phyloP scores from a whole-genome alignment of 2,329 filamentous ascomycete genomes.

The Aspergillus sp. region DNA sequence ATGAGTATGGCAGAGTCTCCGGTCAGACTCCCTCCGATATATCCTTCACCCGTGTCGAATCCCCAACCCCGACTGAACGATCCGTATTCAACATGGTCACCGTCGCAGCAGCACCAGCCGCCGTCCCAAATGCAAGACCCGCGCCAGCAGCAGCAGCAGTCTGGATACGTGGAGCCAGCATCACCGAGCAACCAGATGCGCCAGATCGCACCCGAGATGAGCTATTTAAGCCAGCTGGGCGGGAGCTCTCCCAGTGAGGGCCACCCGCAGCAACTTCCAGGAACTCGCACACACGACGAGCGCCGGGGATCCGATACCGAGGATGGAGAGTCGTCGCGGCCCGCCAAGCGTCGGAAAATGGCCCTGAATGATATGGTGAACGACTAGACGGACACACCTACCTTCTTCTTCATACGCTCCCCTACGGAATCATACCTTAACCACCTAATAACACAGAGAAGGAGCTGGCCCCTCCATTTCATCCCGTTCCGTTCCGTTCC shows the following conservation, averaged over 20 bases:
- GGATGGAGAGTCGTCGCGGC: conserved; percentile 29
- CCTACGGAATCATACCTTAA: not conserved
- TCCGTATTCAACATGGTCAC: conserved; percentile 5
- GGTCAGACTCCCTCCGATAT: conserved; percentile 44
- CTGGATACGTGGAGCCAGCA: conserved; percentile 31
- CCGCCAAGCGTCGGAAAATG: conserved; percentile 45
- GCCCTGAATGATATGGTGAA: conserved; percentile 48
- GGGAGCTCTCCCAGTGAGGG: conserved; percentile 26
- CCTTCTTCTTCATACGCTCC: no score
- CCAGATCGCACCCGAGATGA: conserved; percentile 29
- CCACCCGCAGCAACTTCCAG: conserved; percentile 24
- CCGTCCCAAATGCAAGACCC: not conserved
- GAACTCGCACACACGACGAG: conserved; percentile 20
- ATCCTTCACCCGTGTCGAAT: conserved; percentile 35
- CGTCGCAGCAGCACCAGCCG: conserved; percentile 10
- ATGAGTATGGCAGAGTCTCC: conserved; percentile 39
- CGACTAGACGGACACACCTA: conserved; percentile 25
- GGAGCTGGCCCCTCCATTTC: conserved; percentile 14
- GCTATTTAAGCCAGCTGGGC: conserved; percentile 21
- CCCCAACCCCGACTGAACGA: conserved; percentile 14
- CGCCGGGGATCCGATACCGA: conserved; percentile 26
- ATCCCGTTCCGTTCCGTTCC: not conserved
- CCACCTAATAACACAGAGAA: not conserved
- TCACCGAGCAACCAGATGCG: conserved; percentile 34
- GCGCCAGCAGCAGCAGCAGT: conserved; percentile 26